Evolutionary conservation across 495 filamentous ascomycete genomes (phyloP), one percentile per base, ranked within the genome.

Genomic region (Cercophora scortea): DNA sequence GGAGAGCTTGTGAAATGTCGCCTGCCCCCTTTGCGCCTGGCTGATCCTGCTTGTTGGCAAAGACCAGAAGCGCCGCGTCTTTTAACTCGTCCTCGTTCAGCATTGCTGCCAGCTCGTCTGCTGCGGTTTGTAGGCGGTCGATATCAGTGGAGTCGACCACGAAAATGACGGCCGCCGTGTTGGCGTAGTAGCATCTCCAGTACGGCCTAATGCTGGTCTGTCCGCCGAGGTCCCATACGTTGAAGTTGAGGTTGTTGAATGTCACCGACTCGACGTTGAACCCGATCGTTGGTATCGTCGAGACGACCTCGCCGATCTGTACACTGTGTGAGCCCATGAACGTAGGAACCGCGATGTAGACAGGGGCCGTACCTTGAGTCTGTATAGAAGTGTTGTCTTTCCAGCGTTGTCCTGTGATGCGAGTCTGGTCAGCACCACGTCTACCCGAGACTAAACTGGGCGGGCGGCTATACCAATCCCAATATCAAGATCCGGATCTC

Each of bases 131-230:
- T 42, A 98, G 73, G 43, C 93, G 88, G 56, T 96, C 89, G 61
- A 96, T 91, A 80, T 98, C 93, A 52, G 93, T 97, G 43, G 87
- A 90, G 64, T 98, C 93, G 62, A 98, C 92, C 51, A 98, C 93
- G 71, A 98, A 98, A 59, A 98, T 87, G 53, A 98, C 94, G 12
- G 93, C 93, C n/a, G 94, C 93, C 3, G 94, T 98, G 73, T 97
- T 96, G 62, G 93, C 91, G 66, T 97, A 98, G 78, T 98, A 98
- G 70, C 94, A 97, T 61, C 93, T 83, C 93, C 93, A 98, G 73
- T 97, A 98, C 9, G 93, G 93, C 57, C 93, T 83, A 64, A 98
- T 97, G 49, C 86, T 90, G 12, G 93, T 97, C 79, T 97, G 93
- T 19, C 93, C 94, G 58, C 89, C 92, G 32, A 97, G 81, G 78